Percentiles rank a stretch among this genome's conserved stretches.
Evolutionary conservation across 768 basidiomycete species (phyloP).

Genomic region (Psilocybe subaeruginosa): DNA sequence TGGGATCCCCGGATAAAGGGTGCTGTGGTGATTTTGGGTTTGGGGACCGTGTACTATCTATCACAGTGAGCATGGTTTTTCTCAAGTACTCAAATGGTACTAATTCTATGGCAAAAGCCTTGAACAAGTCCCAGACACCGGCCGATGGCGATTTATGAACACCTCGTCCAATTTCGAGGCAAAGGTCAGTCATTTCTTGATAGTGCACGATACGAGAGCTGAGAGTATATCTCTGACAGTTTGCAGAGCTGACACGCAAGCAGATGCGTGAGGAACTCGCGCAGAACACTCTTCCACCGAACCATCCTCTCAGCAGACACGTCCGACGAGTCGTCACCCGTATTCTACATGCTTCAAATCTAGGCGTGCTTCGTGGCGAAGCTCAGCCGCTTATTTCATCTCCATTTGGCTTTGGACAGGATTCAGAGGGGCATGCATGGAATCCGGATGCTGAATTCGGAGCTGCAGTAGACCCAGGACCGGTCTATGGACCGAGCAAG

Average conservation of each 20-base stretch:
- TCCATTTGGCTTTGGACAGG: constrained; percentile 24
- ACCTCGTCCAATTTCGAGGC: constrained; percentile 61
- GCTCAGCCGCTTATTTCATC: constrained; percentile 15
- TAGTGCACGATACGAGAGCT: not conserved
- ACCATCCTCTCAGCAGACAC: constrained; percentile 66
- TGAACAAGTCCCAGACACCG: constrained; percentile 86
- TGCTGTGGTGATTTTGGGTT: not conserved
- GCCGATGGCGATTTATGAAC: constrained; percentile 89
- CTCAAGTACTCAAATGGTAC: too few species aligned
- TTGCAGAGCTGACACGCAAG: constrained; percentile 42
- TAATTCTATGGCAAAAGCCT: constrained; percentile 47
- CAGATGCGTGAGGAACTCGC: constrained; percentile 56
- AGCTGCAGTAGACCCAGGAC: constrained; percentile 18
- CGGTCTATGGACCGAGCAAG: constrained; percentile 35
- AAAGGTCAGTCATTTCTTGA: constrained; percentile 36
- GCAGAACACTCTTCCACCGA: constrained; percentile 59
- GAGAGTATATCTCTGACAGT: constrained; percentile 26
- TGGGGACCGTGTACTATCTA: constrained; percentile 15
- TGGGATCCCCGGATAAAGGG: constrained; percentile 6
- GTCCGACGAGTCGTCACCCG: constrained; percentile 71
- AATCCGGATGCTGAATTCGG: constrained; percentile 34
- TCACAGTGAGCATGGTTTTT: constrained; percentile 32
- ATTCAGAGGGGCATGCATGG: constrained; percentile 31
- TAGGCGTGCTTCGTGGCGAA: constrained; percentile 60
- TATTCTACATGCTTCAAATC: constrained; percentile 71